phyloP scores from a whole-genome alignment of 768 basidiomycete species.

The Kwoniella heveanensis region DNA sequence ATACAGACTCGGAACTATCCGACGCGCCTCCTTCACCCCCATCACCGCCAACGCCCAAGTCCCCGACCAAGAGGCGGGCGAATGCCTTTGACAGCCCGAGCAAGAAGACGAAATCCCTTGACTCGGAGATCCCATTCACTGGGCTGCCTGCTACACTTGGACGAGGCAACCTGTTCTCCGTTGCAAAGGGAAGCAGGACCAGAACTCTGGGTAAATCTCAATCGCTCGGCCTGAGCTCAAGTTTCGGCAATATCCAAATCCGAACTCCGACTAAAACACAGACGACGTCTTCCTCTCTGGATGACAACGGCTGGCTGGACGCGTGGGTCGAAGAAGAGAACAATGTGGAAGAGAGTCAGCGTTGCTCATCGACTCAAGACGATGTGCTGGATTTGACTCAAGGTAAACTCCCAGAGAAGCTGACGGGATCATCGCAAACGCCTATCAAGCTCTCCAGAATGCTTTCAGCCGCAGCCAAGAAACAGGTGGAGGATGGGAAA shows the following conservation, averaged over 20 bases:
- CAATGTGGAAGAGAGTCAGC: background rate
- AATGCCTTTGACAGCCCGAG: conserved; percentile 30
- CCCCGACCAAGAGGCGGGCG: conserved; percentile 24
- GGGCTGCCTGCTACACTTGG: conserved; percentile 34
- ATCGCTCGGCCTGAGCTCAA: background rate
- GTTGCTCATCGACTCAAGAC: background rate
- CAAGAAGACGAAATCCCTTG: conserved; percentile 35
- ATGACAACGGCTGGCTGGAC: background rate
- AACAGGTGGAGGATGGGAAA: background rate
- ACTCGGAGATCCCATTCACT: conserved; percentile 30
- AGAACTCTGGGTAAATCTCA: background rate
- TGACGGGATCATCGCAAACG: background rate
- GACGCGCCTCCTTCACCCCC: conserved; percentile 7
- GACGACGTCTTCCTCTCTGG: background rate
- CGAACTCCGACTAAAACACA: background rate
- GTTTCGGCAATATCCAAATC: background rate
- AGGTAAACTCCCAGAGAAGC: background rate
- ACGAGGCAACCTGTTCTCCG: conserved; percentile 40
- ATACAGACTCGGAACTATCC: conserved; percentile 10
- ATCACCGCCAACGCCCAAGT: conserved; percentile 26
- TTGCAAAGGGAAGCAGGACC: background rate
- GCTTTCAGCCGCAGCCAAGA: background rate
- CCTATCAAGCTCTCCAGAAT: background rate
- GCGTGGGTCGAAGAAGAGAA: background rate
- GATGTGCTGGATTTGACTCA: too few species aligned